Percentiles rank a stretch among this genome's conserved stretches.
Evolutionary conservation across 179 eudicot genomes (phyloP).

Genomic region (Vitellaria paradoxa): DNA sequence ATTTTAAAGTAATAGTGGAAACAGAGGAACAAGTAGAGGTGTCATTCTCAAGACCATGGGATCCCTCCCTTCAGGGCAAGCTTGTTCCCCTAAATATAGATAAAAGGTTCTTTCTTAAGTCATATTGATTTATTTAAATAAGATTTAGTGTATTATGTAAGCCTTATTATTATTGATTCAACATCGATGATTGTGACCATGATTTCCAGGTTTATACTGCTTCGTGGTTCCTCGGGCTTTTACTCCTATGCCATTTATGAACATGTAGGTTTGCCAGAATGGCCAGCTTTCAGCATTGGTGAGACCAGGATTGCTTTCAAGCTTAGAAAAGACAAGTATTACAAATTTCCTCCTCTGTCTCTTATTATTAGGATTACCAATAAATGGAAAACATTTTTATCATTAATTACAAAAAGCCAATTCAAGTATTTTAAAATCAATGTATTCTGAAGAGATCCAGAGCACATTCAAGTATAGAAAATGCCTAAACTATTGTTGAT

Average conservation of each 20-base stretch:
- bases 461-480: neutral
- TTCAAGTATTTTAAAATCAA: neutral
- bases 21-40: slow-evolving; percentile 69
- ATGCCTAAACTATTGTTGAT: too few relatives aligned
- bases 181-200: neutral
- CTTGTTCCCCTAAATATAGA: slow-evolving; percentile 65
- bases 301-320: slow-evolving; percentile 93
- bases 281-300: slow-evolving; percentile 91
- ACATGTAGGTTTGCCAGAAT: slow-evolving; percentile 54
- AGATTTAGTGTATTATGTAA: neutral
- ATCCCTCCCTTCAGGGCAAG: slow-evolving; percentile 52
- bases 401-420: neutral
- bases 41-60: slow-evolving; percentile 73
- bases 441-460: neutral
- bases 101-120: slow-evolving; percentile 48
- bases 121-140: neutral
- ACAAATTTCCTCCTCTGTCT: neutral
- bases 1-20: slow-evolving; percentile 47
- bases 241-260: slow-evolving; percentile 91
- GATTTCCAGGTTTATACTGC: slow-evolving; percentile 71
- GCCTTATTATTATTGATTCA: neutral
- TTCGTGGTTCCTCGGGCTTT: slow-evolving; percentile 85
- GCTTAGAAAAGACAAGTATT: slow-evolving; percentile 80
- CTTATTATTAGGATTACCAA: neutral
- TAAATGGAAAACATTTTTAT: neutral